Conservation (phyloP, 2,329 filamentous ascomycete species). For the Botrytis sinoallii region DNA sequence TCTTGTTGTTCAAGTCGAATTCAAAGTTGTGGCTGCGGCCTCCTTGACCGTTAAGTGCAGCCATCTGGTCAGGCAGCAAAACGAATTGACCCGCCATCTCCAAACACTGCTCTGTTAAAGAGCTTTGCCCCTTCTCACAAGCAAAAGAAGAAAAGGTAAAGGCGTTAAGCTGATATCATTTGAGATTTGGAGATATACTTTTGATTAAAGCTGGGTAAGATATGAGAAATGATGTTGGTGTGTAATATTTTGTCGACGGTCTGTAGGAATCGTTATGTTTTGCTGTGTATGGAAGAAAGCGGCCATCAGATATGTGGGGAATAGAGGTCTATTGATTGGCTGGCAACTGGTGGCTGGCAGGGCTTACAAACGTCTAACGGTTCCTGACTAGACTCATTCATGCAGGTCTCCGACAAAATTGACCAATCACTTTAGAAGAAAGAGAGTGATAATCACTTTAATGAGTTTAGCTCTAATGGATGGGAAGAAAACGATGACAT, state of each 20-base stretch:
- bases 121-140: background rate
- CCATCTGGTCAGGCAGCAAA: background rate
- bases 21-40: background rate
- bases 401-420: background rate
- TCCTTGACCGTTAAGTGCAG: background rate
- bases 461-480: background rate
- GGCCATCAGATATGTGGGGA: background rate
- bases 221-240: background rate
- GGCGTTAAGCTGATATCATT: background rate
- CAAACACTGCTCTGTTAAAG: background rate
- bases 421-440: background rate
- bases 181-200: slow-evolving; percentile 5
- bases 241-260: background rate
- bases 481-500: background rate
- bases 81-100: background rate
- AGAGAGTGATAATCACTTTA: background rate
- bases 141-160: background rate
- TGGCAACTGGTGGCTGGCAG: background rate
- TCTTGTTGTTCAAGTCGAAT: background rate
- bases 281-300: background rate
- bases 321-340: background rate
- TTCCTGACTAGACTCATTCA: background rate
- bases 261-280: background rate
- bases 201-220: background rate
- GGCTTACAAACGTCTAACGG: background rate